Base-by-base conservation (phyloP, 2,329 filamentous ascomycete species). In the Aspergillus aculeatinus region DNA sequence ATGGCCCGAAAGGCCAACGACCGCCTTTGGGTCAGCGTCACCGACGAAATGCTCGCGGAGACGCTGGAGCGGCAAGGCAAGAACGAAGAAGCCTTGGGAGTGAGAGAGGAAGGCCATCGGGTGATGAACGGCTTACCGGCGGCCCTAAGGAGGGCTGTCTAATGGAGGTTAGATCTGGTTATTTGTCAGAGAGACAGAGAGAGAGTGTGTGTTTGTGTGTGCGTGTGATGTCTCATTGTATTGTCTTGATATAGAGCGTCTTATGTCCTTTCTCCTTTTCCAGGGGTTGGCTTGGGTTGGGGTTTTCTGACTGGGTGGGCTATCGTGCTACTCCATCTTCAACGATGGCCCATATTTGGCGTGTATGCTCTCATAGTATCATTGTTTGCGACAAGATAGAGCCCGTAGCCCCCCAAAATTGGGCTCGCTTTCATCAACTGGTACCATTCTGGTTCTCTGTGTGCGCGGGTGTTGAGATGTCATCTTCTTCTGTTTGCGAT, bases 1-100 rank as follows among this genome's bases (percentile, higher is more conserved):
- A 88, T 90, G 77, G 88, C 89, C 5, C 83, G 85, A 64, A 85
- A 85, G 71, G 89, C 87, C 66, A 87, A 88, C 23, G 90, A 91
- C 70, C 79, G 86, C 16, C 76, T 92, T 54, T 93, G 90, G 90
- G 87, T 87, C 78, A 92, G 89, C 68, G 91, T 96, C 7, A 89
- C 90, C 1, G 87, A 90, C 65, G 89, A 89, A 23, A 89, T 95
- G 84, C 81, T 94, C 51, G 88, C 88, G 1, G 86, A 91, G 68
- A 91, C 88, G 23, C 84, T 89, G 64, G 89, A 92, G 67, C 83
- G 89, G 58, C 86, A 90, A 69, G 90, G 90, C 23, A 86, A 89
- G 67, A 73, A 72, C 12, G 76, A 76, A 3, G 82, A 87, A 63
- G 84, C 85, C 11, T 71, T 72, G 42, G 66, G 65, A 6, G 75